Base-by-base conservation (phyloP, 1,284 basidiomycete genomes). In the Cryptococcus sp. region DNA sequence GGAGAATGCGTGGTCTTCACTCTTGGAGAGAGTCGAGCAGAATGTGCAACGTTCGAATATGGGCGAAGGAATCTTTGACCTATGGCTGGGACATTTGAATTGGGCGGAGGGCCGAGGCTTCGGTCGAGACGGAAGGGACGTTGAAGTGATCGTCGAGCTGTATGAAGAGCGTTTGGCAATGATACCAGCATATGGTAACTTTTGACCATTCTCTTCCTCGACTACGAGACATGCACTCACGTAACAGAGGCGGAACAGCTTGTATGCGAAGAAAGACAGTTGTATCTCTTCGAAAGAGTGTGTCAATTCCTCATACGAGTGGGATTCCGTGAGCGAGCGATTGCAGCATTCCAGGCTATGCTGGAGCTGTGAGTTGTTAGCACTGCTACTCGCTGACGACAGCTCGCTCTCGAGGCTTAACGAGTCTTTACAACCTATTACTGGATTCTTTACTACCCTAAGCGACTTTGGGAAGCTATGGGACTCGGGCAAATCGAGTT, bases 251-350 rank as follows among this genome's bases (percentile, higher is more conserved):
- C 11, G 28, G 48, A 57, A 43, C 41, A 49, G 1, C 57, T 59
- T 37, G 58, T 60, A 1, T 54, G 53, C 13, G 72, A 76, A 51
- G 69, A 74, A 56, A 65, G 73, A 54, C 58, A 63, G 45, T 59
- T 77, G 3, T 74, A 74, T 45, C 61, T 77, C 2, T 47, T 74
- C 22, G 52, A 74, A 11, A 53, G 74, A 25, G 69, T 62, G 1
- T 69, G 69, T 23, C 47, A 86, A 9, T 83, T 82, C 48, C 78
- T 91, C 19, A 81, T 82, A 56, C 82, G 85, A 69, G 85, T 45
- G 78, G 79, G 78, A 9, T 80, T 75, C 54, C 42, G 63, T 3
- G 79, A 81, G 58, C 62, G 77, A 21, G 77, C 77, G 0, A 52
- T 76, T n/a, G 78, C 78, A 0, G 60, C 71, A 1, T 74, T 79